phyloP scores from a whole-genome alignment of 78 protist species.

The Andalucia godoyi region DNA sequence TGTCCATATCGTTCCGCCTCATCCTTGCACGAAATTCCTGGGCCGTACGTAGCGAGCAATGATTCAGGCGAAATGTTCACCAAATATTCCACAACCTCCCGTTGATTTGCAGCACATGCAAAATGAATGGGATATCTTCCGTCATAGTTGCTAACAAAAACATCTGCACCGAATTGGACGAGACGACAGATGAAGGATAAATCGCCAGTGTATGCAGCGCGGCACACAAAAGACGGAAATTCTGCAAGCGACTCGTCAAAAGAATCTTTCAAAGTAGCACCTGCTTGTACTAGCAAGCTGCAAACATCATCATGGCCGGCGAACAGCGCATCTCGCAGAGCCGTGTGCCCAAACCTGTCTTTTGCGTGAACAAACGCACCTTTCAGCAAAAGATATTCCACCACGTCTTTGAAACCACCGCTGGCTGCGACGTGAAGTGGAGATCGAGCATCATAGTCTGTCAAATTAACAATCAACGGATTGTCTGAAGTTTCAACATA shows the following conservation, averaged over 20 bases:
- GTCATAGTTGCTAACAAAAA: not conserved
- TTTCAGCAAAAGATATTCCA: not conserved
- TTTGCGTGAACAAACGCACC: not conserved
- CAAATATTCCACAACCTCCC: conserved; percentile 2
- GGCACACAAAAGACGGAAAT: not conserved
- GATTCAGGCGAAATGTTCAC: too few relatives aligned
- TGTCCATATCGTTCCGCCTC: too few relatives aligned
- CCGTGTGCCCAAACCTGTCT: conserved; percentile 6
- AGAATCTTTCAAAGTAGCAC: not conserved
- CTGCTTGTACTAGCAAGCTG: not conserved
- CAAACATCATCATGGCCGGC: not conserved
- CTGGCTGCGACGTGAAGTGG: conserved; percentile 3
- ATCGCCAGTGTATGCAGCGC: not conserved
- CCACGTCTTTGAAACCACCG: not conserved
- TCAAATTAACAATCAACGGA: too few relatives aligned
- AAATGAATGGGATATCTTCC: too few relatives aligned
- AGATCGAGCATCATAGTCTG: not conserved
- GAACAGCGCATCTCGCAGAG: not conserved
- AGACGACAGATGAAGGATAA: not conserved
- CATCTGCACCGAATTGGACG: not conserved
- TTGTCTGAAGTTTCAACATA: not conserved
- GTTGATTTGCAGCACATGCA: too few relatives aligned
- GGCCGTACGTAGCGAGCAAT: too few relatives aligned
- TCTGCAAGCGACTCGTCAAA: not conserved
- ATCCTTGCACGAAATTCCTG: too few relatives aligned